A percentile compares a stretch with the other conserved stretches of the same genome.
Evolutionary conservation across 163 green algal genomes (phyloP).

Genomic region (Volvox carteri): DNA sequence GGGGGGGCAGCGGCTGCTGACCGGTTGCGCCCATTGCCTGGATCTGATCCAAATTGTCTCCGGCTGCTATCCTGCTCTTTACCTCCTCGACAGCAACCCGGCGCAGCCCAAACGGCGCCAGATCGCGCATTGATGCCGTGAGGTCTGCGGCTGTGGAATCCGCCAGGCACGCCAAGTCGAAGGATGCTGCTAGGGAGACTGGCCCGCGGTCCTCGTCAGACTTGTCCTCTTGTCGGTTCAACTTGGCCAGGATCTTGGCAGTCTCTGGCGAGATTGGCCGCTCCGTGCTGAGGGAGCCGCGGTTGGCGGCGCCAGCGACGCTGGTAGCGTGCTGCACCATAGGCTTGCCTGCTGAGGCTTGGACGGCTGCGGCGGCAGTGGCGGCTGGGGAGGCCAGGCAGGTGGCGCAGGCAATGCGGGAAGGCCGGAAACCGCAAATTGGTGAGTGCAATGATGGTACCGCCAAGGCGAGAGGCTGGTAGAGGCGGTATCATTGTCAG

Average conservation of each 20-base stretch:
- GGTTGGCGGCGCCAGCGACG: constrained; percentile 9
- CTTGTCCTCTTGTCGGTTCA: constrained; percentile 25
- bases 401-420: no score
- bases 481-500: no score
- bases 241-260: constrained; percentile 35
- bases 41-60: background rate
- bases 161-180: background rate
- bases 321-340: background rate
- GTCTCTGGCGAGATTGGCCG: constrained; percentile 44
- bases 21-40: background rate
- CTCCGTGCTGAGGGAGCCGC: constrained; percentile 52
- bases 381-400: background rate
- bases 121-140: background rate
- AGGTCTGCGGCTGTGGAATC: background rate
- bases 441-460: no score
- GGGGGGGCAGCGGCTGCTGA: background rate
- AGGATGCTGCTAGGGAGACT: background rate
- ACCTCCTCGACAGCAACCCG: background rate
- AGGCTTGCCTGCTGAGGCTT: constrained; percentile 29
- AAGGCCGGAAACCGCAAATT: no score
- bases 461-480: no score
- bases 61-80: background rate
- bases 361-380: constrained; percentile 16
- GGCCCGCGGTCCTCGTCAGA: background rate
- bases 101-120: constrained; percentile 22